phyloP scores from a whole-genome alignment of 805 yeast species.

The Yarrowia sp. region DNA sequence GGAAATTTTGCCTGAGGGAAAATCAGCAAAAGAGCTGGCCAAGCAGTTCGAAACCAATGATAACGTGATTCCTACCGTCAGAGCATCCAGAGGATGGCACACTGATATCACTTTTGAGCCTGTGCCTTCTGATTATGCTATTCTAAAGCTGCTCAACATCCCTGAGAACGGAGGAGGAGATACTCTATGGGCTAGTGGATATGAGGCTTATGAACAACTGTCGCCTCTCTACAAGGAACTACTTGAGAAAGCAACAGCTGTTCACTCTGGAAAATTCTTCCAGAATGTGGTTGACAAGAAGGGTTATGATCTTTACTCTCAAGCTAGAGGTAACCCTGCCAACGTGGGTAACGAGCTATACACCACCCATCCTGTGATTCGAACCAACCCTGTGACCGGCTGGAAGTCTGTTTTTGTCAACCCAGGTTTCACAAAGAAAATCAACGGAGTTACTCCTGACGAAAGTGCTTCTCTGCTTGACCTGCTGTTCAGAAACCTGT shows the following conservation, averaged over 20 bases:
- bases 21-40: neutral
- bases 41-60: neutral
- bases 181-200: constrained; percentile 58
- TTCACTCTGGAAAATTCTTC: constrained; percentile 49
- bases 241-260: constrained; percentile 53
- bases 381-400: constrained; percentile 51
- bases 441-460: constrained; percentile 65
- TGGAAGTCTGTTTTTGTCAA: constrained; percentile 47
- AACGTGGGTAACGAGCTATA: constrained; percentile 48
- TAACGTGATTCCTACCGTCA: neutral
- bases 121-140: constrained; percentile 52
- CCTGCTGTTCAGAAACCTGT: constrained; percentile 51
- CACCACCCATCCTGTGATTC: constrained; percentile 52
- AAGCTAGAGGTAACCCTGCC: neutral
- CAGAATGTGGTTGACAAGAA: neutral
- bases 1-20: constrained; percentile 52
- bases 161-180: constrained; percentile 64
- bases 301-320: neutral
- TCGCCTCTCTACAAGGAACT: constrained; percentile 57
- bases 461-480: constrained; percentile 59
- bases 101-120: constrained; percentile 55
- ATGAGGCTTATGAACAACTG: constrained; percentile 62
- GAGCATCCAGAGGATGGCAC: constrained; percentile 42
- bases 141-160: constrained; percentile 48
- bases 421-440: constrained; percentile 51